Evolutionary conservation across 2,329 filamentous ascomycete genomes (phyloP), one percentile per base, ranked within the genome.

Genomic region (Talaromyces sp.): DNA sequence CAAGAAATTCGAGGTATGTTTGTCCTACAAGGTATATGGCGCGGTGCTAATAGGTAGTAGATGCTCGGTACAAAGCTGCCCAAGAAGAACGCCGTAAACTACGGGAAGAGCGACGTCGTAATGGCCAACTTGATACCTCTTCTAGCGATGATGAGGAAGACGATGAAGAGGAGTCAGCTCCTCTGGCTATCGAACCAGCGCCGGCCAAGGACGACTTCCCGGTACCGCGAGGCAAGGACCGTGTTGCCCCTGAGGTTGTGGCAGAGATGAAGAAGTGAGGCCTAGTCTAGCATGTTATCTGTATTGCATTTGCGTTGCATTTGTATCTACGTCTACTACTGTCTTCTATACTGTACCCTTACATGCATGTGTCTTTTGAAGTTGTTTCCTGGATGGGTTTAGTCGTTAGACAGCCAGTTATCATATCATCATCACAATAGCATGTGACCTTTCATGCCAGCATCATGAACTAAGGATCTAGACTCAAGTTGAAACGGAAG

Each of bases 1-100:
- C 87, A 89, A 69, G 87, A 92, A 73, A 86, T 97, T 67, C 86
- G 93, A 86, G 90, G 90, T 92, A 82, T 73, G 85, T 76, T 68
- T 65, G 1, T 19, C n/a, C 9, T 35, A 31, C 3, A 9, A 11
- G 1, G 10, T 60, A 60, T 10, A 25, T 7, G 10, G 50, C 15
- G 35, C 17, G 10, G 9, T 37, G n/a, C 64, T 66, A 54, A 66
- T 31, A 59, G 9, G 25, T 10, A 13, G 13, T 57, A 79, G 77
- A 78, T 62, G 67, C 71, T 27, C 76, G 77, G n/a, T 72, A 78
- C 62, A 73, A 75, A 64, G 75, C 75, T 39, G 71, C 77, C n/a
- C 66, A 75, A 9, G 72, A 71, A 25, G 74, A 77, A 49, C 75
- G 72, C 35, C 78, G 77, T 39, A 77, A 73, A 64, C 77, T 76